These are phyloP conservation scores for Trypanosoma avium DNA, from an alignment of 208 protist species.

Conservation along the genomic window DNA sequence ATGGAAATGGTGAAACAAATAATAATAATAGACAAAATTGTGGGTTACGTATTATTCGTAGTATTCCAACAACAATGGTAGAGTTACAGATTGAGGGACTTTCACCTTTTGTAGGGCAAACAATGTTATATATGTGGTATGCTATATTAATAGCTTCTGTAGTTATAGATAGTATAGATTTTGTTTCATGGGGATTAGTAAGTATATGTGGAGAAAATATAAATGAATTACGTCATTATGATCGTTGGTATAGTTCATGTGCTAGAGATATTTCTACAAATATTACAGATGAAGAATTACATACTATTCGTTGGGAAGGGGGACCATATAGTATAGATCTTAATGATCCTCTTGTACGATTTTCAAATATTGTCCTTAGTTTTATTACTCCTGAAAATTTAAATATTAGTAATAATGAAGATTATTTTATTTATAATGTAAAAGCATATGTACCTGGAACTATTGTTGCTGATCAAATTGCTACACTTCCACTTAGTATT, in stretches of 20 bases:
- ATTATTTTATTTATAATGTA: not conserved
- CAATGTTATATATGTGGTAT: conserved; percentile 66
- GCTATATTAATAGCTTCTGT: conserved; percentile 44
- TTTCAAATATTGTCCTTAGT: conserved; percentile 44
- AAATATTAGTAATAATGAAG: not conserved
- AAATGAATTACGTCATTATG: conserved; percentile 26
- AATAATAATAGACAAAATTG: not conserved
- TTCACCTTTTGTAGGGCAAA: conserved; percentile 34
- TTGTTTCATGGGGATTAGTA: conserved; percentile 49
- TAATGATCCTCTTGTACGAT: conserved; percentile 34
- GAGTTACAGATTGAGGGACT: conserved; percentile 83
- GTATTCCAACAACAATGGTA: conserved; percentile 35
- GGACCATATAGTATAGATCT: conserved; percentile 17
- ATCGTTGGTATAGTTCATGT: conserved; percentile 36
- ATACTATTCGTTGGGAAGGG: conserved; percentile 42
- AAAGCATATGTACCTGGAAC: conserved; percentile 1
- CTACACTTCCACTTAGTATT: conserved; percentile 7
- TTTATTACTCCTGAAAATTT: conserved; percentile 21
- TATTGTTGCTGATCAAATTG: not conserved
- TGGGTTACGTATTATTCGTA: not conserved
- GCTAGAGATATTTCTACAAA: conserved; percentile 13
- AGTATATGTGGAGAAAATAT: conserved; percentile 57
- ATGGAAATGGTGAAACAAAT: not conserved
- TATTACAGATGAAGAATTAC: conserved; percentile 11
- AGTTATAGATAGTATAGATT: conserved; percentile 54